Evolutionary conservation across 2,329 filamentous ascomycete genomes (phyloP).

Genomic region (Pseudocercospora vitis): DNA sequence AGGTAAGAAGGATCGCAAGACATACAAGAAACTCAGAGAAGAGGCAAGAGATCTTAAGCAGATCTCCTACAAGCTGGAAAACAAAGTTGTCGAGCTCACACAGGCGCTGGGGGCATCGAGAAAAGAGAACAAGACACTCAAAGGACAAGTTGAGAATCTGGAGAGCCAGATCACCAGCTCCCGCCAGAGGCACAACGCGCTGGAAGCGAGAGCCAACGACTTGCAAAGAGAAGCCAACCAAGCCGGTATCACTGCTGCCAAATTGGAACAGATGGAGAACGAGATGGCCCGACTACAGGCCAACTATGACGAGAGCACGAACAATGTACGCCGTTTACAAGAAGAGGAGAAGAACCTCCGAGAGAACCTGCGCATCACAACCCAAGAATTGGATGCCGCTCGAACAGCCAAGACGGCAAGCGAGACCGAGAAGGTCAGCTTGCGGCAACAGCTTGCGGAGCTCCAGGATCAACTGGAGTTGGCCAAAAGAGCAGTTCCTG

Average conservation of each 20-base stretch:
- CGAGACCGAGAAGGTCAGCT: slow-evolving; percentile 79
- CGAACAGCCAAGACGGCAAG: slow-evolving; percentile 72
- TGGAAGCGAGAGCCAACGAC: slow-evolving; percentile 89
- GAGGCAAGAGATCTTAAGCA: slow-evolving; percentile 98
- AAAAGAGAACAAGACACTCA: slow-evolving; percentile 86
- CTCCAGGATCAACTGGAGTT: slow-evolving; percentile 90
- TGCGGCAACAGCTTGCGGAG: slow-evolving; percentile 85
- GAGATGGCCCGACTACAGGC: slow-evolving; percentile 91
- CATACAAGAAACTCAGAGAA: slow-evolving; percentile 88
- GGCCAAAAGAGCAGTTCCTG: slow-evolving; percentile 73
- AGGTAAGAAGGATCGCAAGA: slow-evolving; percentile 73
- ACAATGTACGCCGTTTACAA: slow-evolving; percentile 89
- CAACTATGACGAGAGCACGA: slow-evolving; percentile 84
- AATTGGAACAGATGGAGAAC: slow-evolving; percentile 85
- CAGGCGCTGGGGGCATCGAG: slow-evolving; percentile 91
- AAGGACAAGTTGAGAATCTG: slow-evolving; percentile 90
- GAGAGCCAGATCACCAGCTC: slow-evolving; percentile 94
- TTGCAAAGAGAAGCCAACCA: slow-evolving; percentile 96
- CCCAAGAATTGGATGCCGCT: slow-evolving; percentile 75
- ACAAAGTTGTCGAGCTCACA: slow-evolving; percentile 98
- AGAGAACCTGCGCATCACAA: slow-evolving; percentile 77
- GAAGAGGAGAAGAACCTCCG: slow-evolving; percentile 86
- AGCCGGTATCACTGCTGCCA: slow-evolving; percentile 90
- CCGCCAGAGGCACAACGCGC: slow-evolving; percentile 85
- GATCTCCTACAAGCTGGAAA: slow-evolving; percentile 98